Evolutionary conservation across 345 rosid genomes (phyloP), one percentile per base, ranked within the genome.

Genomic region (Euphorbia peplus): DNA sequence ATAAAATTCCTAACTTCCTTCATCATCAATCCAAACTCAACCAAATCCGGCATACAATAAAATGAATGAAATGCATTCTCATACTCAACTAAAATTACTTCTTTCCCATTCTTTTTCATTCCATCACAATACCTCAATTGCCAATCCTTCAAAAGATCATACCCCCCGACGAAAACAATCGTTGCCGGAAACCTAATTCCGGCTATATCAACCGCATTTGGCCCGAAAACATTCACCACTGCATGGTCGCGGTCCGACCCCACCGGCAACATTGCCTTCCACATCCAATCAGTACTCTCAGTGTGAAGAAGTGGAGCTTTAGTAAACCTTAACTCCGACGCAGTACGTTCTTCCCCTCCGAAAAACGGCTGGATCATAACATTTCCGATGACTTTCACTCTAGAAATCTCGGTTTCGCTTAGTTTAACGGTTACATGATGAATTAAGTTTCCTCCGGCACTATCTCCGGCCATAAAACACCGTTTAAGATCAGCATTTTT

Each of bases 331-430:
- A 19, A 56, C 44, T 68, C 71, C 7, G 71, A 68, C 28, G 57
- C 64, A 6, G 71, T 68, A 19, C 71, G 24, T n/a, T 42, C 71
- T 24, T 70, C 73, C 24, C 73, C 73, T 21, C 73, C 73, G 25
- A 60, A 60, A 37, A 70, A 70, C 4, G 66, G 67, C 60, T 70
- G 73, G 8, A 68, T 56, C 5, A 42, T n/a, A 10, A 58, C 39
- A 5, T 41, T 12, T 9, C 71, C 71, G 0, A 57, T 26, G 16
- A 58, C 8, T 5, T 68, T 46, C 4, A 68, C 8, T 26, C 29
- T 4, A 3, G 2, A 7, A 8, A 68, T 41, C 26, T n/a, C n/a
- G n/a, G 25, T 44, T 13, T 18, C 26, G 28, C 26, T 28, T 8
- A 5, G 64, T 55, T 37, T 19, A 28, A 68, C 24, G 0, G 26